Base-by-base conservation (phyloP, 2,329 filamentous ascomycete genomes). In the Alternaria novae-zelandiae region DNA sequence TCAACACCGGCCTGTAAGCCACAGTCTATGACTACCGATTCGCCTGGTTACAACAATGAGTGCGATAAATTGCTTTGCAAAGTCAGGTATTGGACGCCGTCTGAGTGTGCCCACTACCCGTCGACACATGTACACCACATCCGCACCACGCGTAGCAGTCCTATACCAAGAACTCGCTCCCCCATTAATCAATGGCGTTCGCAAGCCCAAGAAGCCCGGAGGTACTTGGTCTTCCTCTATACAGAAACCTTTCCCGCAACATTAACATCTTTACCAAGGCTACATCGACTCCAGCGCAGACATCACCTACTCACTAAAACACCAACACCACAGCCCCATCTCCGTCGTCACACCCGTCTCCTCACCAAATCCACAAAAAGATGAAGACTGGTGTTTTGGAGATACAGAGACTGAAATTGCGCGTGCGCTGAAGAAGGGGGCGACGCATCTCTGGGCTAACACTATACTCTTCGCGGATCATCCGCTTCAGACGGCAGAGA, bases 351-450 rank as follows among this genome's bases (percentile, higher is more conserved):
- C 32, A 1, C 32, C 32, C 32, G 32, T 2, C 15, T 36, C 32
- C 0, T 0, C 32, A 2, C 4, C 32, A 36, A 8, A 36, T 0
- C 32, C 32, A 1, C 15, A 1, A 1, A 5, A 5, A 0, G 32
- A 36, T 36, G 32, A 0, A 36, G 32, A 36, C 0, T 36, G 32
- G 32, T 36, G 32, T 3, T 36, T 36, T n/a, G 32, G 32, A 3
- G 32, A 36, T 36, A 1, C 32, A 0, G 32, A 36, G 15, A 1
- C 32, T 3, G 32, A 0, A 0, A 10, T 36, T 36, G 0, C 32
- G 32, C 2, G 32, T 0, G 32, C 32, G 4, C 32, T 36, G 32
- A 15, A 36, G 32, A 36, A 36, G 32, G 32, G 32, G 0, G 32
- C 4, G 2, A 36, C 32, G 15, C 32, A 36, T 4, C 8, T 36